Conservation (phyloP, 192 early-diverging fungal species). For the Cetraspora pellucida region DNA sequence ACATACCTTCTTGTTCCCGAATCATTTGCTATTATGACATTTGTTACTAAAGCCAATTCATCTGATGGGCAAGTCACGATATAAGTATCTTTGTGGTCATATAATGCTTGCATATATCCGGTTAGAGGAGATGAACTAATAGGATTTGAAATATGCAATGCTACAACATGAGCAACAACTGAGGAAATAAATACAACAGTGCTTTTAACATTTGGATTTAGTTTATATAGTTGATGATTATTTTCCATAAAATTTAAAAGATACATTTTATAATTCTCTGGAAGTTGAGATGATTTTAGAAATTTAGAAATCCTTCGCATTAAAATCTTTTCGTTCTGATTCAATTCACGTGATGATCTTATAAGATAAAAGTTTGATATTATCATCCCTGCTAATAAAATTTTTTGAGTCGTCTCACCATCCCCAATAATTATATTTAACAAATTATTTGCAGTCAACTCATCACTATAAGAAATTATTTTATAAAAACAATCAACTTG, state of each 20-base stretch:
- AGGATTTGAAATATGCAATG: conserved; percentile 20
- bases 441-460: neutral
- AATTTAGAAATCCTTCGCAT: neutral
- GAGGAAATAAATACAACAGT: conserved; percentile 15
- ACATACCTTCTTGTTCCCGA: neutral
- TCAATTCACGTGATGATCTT: conserved; percentile 23
- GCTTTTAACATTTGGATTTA: neutral
- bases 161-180: conserved; percentile 17
- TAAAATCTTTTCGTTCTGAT: conserved; percentile 2
- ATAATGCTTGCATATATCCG: conserved; percentile 4
- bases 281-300: neutral
- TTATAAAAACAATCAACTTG: neutral
- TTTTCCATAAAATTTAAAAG: neutral
- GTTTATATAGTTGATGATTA: neutral
- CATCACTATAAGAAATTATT: neutral
- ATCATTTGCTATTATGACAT: neutral
- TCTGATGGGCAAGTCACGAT: conserved; percentile 8
- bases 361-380: conserved; percentile 5
- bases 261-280: conserved; percentile 6
- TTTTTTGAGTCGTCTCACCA: neutral
- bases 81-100: neutral
- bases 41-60: neutral
- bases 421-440: neutral
- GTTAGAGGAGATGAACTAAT: conserved; percentile 20
- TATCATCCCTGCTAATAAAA: conserved; percentile 24